Percentiles rank a stretch among this genome's conserved stretches.
Conservation (phyloP, 2,329 filamentous ascomycete genomes). For the Rhexocercosporidium sp. region DNA sequence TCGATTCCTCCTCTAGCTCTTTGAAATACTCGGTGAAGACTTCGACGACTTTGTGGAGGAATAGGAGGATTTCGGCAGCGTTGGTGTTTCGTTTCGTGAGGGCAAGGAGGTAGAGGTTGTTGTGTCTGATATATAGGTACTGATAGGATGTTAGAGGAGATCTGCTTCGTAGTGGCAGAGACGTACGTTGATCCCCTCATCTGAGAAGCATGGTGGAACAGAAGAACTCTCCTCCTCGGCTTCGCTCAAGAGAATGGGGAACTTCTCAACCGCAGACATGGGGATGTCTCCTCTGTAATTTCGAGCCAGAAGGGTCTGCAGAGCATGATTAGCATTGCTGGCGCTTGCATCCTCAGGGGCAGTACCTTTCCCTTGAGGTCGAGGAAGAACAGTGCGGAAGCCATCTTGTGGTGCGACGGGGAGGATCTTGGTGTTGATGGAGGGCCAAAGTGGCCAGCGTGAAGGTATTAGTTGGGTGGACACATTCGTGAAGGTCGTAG, state of each 20-base stretch:
- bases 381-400: slow-evolving; percentile 96
- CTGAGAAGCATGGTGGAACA: slow-evolving; percentile 96
- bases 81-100: slow-evolving; percentile 99
- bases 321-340: slow-evolving; percentile 31
- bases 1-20: slow-evolving; percentile 96
- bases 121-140: slow-evolving; percentile 99
- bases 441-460: slow-evolving; percentile 28
- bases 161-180: not conserved
- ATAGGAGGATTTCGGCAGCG: slow-evolving; percentile 96
- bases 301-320: slow-evolving; percentile 91
- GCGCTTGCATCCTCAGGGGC: slow-evolving; percentile 19
- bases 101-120: slow-evolving; percentile 97
- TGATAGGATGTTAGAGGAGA: slow-evolving; percentile 45
- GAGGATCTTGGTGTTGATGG: slow-evolving; percentile 1
- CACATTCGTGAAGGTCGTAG: slow-evolving; percentile 32
- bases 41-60: slow-evolving; percentile 97
- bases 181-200: slow-evolving; percentile 95
- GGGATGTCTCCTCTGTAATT: slow-evolving; percentile 99
- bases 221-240: slow-evolving; percentile 99
- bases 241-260: slow-evolving; percentile 93
- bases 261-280: slow-evolving; percentile 99
- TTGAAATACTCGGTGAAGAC: slow-evolving; percentile 99
- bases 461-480: slow-evolving; percentile 17
- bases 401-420: slow-evolving; percentile 63
- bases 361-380: slow-evolving; percentile 99